Evolutionary conservation across 2,329 filamentous ascomycete genomes (phyloP).

Genomic region (Cercospora zeae-maydis): DNA sequence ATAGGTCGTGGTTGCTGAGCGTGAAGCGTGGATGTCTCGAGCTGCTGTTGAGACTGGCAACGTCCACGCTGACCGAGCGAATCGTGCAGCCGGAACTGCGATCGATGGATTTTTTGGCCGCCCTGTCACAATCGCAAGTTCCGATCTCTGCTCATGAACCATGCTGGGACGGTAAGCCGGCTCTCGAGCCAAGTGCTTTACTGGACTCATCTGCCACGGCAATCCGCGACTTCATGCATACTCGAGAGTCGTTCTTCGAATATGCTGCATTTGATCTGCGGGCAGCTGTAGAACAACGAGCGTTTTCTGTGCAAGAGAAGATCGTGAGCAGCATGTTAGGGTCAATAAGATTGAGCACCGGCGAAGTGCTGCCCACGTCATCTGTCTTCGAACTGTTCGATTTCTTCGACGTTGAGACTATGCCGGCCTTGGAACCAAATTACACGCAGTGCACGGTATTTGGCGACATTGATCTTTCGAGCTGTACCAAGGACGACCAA

Average conservation of each 20-base stretch:
- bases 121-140: slow-evolving; percentile 67
- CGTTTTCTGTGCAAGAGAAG: slow-evolving; percentile 52
- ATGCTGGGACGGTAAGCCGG: slow-evolving; percentile 68
- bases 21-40: slow-evolving; percentile 47
- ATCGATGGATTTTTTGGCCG: slow-evolving; percentile 73
- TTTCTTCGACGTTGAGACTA: slow-evolving; percentile 68
- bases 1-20: slow-evolving; percentile 41
- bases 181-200: slow-evolving; percentile 64
- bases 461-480: slow-evolving; percentile 62
- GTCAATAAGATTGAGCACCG: slow-evolving; percentile 63
- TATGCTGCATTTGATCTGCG: slow-evolving; percentile 85
- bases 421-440: slow-evolving; percentile 46
- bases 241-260: slow-evolving; percentile 74
- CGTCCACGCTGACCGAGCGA: slow-evolving; percentile 70
- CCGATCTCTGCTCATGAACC: slow-evolving; percentile 63
- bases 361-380: slow-evolving; percentile 63
- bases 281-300: slow-evolving; percentile 48
- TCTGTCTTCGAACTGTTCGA: slow-evolving; percentile 92
- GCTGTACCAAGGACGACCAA: slow-evolving; percentile 60
- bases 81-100: slow-evolving; percentile 77
- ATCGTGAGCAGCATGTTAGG: slow-evolving; percentile 68
- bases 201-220: slow-evolving; percentile 63
- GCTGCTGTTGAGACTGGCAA: slow-evolving; percentile 78
- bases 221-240: slow-evolving; percentile 71
- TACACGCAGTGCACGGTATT: slow-evolving; percentile 54